phyloP scores from a whole-genome alignment of 2,329 filamentous ascomycete species.

The Trichophyton schoenleinii region DNA sequence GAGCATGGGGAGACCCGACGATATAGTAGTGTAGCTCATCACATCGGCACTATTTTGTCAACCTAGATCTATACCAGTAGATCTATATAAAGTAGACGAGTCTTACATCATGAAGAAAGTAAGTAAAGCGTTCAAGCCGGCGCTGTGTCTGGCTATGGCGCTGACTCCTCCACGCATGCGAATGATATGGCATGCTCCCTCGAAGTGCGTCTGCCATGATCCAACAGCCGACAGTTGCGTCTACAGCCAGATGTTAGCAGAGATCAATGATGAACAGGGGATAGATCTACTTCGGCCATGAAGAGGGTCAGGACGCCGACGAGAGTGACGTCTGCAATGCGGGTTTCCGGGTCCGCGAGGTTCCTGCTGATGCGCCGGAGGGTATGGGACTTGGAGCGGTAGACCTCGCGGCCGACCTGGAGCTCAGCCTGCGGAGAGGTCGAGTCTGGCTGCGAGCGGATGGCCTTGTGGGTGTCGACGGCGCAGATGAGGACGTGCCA shows the following conservation, averaged over 20 bases:
- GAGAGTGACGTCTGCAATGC: conserved; percentile 10
- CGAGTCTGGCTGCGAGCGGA: conserved; percentile 7
- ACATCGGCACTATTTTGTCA: conserved; percentile 10
- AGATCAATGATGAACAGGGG: background rate
- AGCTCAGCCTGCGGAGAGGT: background rate
- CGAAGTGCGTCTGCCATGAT: conserved; percentile 14
- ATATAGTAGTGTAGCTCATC: conserved; percentile 10
- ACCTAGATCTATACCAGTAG: background rate
- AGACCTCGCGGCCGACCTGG: conserved; percentile 9
- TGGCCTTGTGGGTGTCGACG: conserved; percentile 12
- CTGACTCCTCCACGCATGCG: conserved; percentile 14
- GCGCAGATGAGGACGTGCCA: conserved; percentile 11
- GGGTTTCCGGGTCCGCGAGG: conserved; percentile 8
- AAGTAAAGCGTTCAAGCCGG: conserved; percentile 5
- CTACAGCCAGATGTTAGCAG: conserved; percentile 7
- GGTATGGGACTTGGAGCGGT: conserved; percentile 11
- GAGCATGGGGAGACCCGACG: conserved; percentile 4
- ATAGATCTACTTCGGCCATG: conserved; percentile 10
- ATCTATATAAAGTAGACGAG: background rate
- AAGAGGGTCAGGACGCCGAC: conserved; percentile 12
- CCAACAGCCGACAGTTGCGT: conserved; percentile 11
- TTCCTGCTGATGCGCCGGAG: conserved; percentile 6
- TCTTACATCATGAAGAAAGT: conserved; percentile 13
- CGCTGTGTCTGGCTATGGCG: conserved; percentile 7
- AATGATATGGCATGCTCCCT: conserved; percentile 15